phyloP scores from a whole-genome alignment of 2,329 filamentous ascomycete species.

The Fusarium hainanense region DNA sequence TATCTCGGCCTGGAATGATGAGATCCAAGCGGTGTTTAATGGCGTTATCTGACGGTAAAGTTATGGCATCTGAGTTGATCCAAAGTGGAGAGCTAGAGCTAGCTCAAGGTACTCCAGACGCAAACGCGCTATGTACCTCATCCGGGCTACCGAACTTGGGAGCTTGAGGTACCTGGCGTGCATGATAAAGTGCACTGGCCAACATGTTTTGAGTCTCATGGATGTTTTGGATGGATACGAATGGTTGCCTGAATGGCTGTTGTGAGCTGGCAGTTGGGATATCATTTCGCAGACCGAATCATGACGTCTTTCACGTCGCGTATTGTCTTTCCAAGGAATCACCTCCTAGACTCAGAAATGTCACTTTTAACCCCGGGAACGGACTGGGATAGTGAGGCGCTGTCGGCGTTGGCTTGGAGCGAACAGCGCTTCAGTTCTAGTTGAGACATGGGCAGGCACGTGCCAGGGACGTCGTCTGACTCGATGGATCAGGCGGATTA shows the following conservation, averaged over 20 bases:
- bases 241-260: neutral
- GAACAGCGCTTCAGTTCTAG: constrained; percentile 23
- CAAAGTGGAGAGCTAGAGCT: constrained; percentile 33
- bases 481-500: constrained; percentile 47
- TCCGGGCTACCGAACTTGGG: constrained; percentile 22
- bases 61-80: constrained; percentile 29
- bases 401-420: constrained; percentile 31
- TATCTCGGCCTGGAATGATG: constrained; percentile 39
- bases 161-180: constrained; percentile 18
- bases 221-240: constrained; percentile 7
- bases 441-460: constrained; percentile 44
- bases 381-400: constrained; percentile 37
- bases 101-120: constrained; percentile 7
- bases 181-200: constrained; percentile 26
- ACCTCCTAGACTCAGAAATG: constrained; percentile 18
- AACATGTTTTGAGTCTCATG: neutral
- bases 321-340: constrained; percentile 35
- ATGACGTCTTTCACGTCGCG: constrained; percentile 29
- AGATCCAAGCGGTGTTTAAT: constrained; percentile 38
- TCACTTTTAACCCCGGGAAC: constrained; percentile 27
- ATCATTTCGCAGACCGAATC: constrained; percentile 25
- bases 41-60: constrained; percentile 47
- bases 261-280: constrained; percentile 10
- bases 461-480: constrained; percentile 49
- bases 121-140: constrained; percentile 29